Evolutionary conservation across 1,284 basidiomycete species (phyloP).

Genomic region (Phlebopus sp.): DNA sequence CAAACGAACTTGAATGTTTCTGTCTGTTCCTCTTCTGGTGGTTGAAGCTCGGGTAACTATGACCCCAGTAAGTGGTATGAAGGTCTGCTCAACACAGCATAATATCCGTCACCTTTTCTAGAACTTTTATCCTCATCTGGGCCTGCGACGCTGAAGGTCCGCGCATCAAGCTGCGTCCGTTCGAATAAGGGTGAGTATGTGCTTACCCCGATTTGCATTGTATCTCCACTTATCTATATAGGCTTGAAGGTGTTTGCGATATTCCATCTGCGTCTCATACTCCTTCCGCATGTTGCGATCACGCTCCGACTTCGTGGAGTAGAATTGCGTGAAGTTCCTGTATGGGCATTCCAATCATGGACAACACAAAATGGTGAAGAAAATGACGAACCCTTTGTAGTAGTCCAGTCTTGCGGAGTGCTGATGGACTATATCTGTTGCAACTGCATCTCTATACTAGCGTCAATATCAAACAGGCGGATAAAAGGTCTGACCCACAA

Average conservation of each 20-base stretch:
- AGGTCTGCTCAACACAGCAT: not conserved
- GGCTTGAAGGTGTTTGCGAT: constrained; percentile 92
- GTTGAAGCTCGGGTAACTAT: constrained; percentile 87
- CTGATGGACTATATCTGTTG: constrained; percentile 96
- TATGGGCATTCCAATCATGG: constrained; percentile 16
- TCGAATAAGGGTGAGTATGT: not conserved
- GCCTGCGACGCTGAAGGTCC: constrained; percentile 78
- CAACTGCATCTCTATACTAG: constrained; percentile 76
- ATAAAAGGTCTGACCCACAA: constrained; percentile 47
- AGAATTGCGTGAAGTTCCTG: constrained; percentile 98
- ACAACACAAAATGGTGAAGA: not conserved
- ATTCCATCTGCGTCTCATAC: constrained; percentile 94
- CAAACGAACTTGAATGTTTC: constrained; percentile 81
- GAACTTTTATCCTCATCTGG: constrained; percentile 96
- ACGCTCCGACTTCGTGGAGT: constrained; percentile 96
- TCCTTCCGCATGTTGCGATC: constrained; percentile 90
- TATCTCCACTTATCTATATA: constrained; percentile 98
- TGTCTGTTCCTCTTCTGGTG: constrained; percentile 86
- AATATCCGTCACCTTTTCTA: constrained; percentile 76
- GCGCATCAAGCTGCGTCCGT: constrained; percentile 2
- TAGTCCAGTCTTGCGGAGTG: constrained; percentile 95
- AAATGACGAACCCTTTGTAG: constrained; percentile 69
- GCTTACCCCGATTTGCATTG: constrained; percentile 80
- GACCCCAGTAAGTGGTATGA: not conserved
- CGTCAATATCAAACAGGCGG: not conserved